phyloP scores from a whole-genome alignment of 768 basidiomycete genomes.

The Panellus pusillus region DNA sequence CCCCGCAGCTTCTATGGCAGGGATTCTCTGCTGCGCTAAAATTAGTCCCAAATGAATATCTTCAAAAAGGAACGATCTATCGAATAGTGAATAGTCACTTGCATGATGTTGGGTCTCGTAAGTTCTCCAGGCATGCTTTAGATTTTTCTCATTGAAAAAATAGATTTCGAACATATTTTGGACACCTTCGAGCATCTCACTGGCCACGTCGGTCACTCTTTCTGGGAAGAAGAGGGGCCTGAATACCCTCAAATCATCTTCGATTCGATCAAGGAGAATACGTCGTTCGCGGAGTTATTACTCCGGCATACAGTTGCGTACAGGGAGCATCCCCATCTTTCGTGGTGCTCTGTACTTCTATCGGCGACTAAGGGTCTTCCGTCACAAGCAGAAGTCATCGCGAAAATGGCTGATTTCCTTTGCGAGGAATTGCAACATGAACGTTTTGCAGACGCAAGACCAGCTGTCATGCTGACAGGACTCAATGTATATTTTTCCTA shows the following conservation, averaged over 20 bases:
- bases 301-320: slow-evolving; percentile 30
- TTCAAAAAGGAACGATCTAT: slow-evolving; percentile 13
- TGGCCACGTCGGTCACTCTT: slow-evolving; percentile 48
- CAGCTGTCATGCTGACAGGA: slow-evolving; percentile 59
- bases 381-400: slow-evolving; percentile 65
- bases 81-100: slow-evolving; percentile 61
- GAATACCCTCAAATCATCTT: slow-evolving; percentile 80
- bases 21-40: slow-evolving; percentile 46
- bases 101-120: slow-evolving; percentile 60
- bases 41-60: slow-evolving; percentile 47
- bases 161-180: slow-evolving; percentile 59
- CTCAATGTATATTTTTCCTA: slow-evolving; percentile 55
- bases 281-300: slow-evolving; percentile 49
- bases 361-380: slow-evolving; percentile 49
- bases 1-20: slow-evolving; percentile 54
- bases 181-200: slow-evolving; percentile 61
- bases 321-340: slow-evolving; percentile 42
- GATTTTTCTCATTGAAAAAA: not conserved
- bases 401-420: slow-evolving; percentile 69
- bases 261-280: slow-evolving; percentile 82
- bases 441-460: slow-evolving; percentile 59
- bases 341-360: slow-evolving; percentile 68
- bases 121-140: slow-evolving; percentile 36
- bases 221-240: slow-evolving; percentile 73
- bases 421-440: slow-evolving; percentile 83